These are phyloP conservation scores for Candida qinlingensis DNA, from an alignment of 805 yeast species.

Conservation along the genomic window DNA sequence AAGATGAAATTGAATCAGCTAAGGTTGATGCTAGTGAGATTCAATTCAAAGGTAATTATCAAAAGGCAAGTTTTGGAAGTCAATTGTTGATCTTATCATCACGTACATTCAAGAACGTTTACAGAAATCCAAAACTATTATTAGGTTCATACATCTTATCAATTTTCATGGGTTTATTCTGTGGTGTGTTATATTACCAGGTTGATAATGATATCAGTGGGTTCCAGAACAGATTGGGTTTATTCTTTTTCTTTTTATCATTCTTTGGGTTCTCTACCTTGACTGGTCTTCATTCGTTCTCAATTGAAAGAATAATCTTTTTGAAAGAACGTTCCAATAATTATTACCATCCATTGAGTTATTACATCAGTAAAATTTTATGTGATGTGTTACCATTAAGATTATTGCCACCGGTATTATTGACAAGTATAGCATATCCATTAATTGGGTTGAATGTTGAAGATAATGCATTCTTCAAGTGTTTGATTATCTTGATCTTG, in stretches of 20 bases:
- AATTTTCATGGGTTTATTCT: slow-evolving; percentile 68
- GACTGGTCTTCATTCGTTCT: slow-evolving; percentile 86
- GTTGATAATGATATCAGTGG: slow-evolving; percentile 89
- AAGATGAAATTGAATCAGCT: slow-evolving; percentile 27
- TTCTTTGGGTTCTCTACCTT: slow-evolving; percentile 91
- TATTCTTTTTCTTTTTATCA: slow-evolving; percentile 86
- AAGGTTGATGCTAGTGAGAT: slow-evolving; percentile 20
- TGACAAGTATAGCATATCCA: slow-evolving; percentile 81
- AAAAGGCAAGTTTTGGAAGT: slow-evolving; percentile 48
- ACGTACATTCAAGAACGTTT: slow-evolving; percentile 86
- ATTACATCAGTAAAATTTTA: slow-evolving; percentile 76
- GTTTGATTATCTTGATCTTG: slow-evolving; percentile 63
- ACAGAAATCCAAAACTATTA: slow-evolving; percentile 87
- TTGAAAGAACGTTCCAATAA: slow-evolving; percentile 92
- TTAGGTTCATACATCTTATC: slow-evolving; percentile 80
- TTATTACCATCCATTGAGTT: slow-evolving; percentile 83
- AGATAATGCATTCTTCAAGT: slow-evolving; percentile 65
- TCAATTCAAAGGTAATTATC: slow-evolving; percentile 20
- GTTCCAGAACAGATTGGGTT: slow-evolving; percentile 90
- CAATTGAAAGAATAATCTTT: slow-evolving; percentile 83
- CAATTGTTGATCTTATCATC: slow-evolving; percentile 76
- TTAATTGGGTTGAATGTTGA: slow-evolving; percentile 82
- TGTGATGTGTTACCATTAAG: slow-evolving; percentile 93
- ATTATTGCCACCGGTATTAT: slow-evolving; percentile 83
- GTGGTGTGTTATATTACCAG: slow-evolving; percentile 82